Percentiles rank a stretch among this genome's conserved stretches.
Evolutionary conservation across 2,329 filamentous ascomycete genomes (phyloP).

Genomic region (Mycosphaerella arachidis): DNA sequence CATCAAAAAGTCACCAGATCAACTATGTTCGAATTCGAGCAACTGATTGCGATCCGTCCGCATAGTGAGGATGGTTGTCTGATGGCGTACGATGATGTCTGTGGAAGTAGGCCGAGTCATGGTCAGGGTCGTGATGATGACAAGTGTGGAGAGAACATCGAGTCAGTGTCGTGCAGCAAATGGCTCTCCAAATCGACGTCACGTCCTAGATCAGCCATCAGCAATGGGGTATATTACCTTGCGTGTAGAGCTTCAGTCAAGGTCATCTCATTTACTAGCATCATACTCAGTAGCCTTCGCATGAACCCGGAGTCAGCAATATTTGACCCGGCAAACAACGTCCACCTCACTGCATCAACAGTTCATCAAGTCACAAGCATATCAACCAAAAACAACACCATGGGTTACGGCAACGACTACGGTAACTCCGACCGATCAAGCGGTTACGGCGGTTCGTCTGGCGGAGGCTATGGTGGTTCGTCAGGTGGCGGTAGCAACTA

Average conservation of each 20-base stretch:
- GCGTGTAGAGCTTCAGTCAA: too few relatives aligned
- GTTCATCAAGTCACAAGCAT: neutral
- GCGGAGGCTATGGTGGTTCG: neutral
- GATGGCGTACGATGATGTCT: neutral
- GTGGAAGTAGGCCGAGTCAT: slow-evolving; percentile 2
- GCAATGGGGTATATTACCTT: neutral
- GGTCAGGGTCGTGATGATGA: slow-evolving; percentile 2
- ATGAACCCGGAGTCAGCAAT: slow-evolving; percentile 1
- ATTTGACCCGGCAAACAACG: neutral
- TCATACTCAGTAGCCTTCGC: neutral
- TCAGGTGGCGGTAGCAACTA: neutral
- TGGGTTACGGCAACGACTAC: slow-evolving; percentile 2
- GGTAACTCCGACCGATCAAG: slow-evolving; percentile 3
- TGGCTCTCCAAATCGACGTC: slow-evolving; percentile 1
- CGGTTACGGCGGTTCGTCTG: neutral
- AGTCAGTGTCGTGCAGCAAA: neutral
- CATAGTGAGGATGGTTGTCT: neutral
- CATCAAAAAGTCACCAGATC: neutral
- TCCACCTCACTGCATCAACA: neutral
- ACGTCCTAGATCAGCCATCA: neutral
- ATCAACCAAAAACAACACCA: neutral
- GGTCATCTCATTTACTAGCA: too few relatives aligned
- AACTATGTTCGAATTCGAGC: neutral
- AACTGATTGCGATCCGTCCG: neutral
- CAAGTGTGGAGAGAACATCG: neutral